These are phyloP conservation scores for Globisporangium radiosum DNA, from an alignment of 352 stramenopile genomes.

Conservation along the genomic window DNA sequence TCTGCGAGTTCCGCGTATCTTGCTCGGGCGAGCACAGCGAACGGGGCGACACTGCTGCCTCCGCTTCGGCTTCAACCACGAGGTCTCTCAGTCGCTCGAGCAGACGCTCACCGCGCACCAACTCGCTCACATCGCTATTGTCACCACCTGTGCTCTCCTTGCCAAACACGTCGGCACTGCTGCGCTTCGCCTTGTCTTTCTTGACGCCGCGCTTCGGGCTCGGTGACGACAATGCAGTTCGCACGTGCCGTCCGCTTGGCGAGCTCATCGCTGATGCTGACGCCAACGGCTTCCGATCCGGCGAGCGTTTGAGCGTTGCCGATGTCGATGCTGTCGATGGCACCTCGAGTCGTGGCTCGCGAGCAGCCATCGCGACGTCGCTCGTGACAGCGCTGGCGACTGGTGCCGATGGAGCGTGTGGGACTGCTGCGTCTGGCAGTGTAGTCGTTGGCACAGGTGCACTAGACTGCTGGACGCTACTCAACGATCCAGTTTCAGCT, in stretches of 20 bases:
- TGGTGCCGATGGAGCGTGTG: no score
- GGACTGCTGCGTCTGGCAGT: no score
- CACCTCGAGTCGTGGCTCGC: no score
- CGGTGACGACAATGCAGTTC: slow-evolving; percentile 6
- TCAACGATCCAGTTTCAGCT: no score
- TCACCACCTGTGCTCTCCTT: slow-evolving; percentile 2
- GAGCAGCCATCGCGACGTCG: no score
- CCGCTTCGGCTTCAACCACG: slow-evolving; percentile 17
- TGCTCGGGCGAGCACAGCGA: slow-evolving; percentile 13
- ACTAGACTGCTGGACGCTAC: no score
- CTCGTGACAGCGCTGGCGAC: no score
- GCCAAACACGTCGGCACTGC: background rate
- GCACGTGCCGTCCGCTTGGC: background rate
- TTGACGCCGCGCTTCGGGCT: slow-evolving; percentile 4
- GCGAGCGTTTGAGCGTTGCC: no score
- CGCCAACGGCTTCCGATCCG: no score
- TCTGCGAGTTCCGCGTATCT: slow-evolving; percentile 3
- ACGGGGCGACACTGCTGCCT: slow-evolving; percentile 18
- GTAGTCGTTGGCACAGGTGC: no score
- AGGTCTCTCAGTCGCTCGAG: slow-evolving; percentile 28
- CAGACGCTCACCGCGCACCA: slow-evolving; percentile 26
- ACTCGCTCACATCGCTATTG: slow-evolving; percentile 7
- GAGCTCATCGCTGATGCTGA: background rate
- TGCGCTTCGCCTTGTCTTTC: slow-evolving; percentile 7
- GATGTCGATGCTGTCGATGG: no score